phyloP scores from a whole-genome alignment of 164 flowering plant genomes.

The Nymphaea thermarum region DNA sequence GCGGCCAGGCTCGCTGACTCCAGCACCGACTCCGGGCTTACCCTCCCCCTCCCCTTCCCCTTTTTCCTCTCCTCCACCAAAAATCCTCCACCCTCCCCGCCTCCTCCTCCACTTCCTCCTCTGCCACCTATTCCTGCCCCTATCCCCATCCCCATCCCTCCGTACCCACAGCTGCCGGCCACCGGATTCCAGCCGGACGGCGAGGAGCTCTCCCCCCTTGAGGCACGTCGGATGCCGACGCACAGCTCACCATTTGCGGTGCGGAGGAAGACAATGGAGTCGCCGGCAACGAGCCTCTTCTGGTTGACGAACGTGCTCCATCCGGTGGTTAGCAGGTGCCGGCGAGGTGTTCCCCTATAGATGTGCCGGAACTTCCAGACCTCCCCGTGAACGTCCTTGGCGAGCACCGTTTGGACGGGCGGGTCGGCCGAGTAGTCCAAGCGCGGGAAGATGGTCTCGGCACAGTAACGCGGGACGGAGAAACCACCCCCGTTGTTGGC shows the following conservation, averaged over 20 bases:
- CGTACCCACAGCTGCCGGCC: conserved; percentile 30
- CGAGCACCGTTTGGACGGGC: conserved; percentile 81
- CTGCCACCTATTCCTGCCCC: conserved; percentile 35
- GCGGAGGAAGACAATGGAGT: conserved; percentile 78
- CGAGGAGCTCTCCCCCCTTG: conserved; percentile 43
- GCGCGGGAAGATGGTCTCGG: conserved; percentile 88
- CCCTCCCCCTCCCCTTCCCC: conserved; percentile 25
- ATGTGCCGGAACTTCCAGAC: conserved; percentile 91
- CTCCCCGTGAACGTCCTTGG: conserved; percentile 92
- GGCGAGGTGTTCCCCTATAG: conserved; percentile 86
- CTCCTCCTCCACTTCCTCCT: conserved; percentile 15
- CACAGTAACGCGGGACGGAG: conserved; percentile 95
- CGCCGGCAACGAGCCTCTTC: conserved; percentile 96
- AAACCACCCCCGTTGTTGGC: conserved; percentile 98
- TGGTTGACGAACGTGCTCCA: conserved; percentile 95
- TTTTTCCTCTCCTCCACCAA: conserved; percentile 3
- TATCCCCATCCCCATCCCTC: conserved; percentile 32
- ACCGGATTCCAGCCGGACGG: conserved; percentile 47
- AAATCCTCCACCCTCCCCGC: conserved; percentile 14
- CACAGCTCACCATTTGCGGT: conserved; percentile 76
- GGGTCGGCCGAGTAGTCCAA: conserved; percentile 84
- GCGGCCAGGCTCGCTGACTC: conserved; percentile 67
- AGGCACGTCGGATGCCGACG: conserved; percentile 83
- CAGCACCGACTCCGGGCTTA: conserved; percentile 49
- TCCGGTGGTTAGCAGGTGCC: conserved; percentile 92